Evolutionary conservation across 2,329 filamentous ascomycete species (phyloP), one percentile per base, ranked within the genome.

Genomic region (Fonsecaea erecta): DNA sequence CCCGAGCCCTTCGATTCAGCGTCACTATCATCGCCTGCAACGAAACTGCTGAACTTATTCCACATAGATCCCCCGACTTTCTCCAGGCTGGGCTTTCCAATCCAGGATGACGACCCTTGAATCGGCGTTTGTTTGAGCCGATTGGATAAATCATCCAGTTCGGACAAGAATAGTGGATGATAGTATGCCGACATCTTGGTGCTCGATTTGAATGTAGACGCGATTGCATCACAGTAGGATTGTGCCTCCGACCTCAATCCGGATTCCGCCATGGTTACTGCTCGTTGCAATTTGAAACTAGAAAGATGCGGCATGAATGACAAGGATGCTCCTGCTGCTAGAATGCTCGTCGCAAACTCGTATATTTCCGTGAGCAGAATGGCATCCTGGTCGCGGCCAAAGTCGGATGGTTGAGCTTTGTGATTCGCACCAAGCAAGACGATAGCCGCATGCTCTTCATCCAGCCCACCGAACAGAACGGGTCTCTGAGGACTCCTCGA

Each of bases 331-430:
- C 64, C 64, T 6, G 63, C 16, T 51, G 84, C 85, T 1, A 89
- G 83, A 14, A 98, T 84, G 9, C 91, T 91, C 11, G 92, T 82
- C 0, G 91, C 93, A 75, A 92, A 98, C 75, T 99, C 95, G 73
- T 96, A 98, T 0, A 97, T 88, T 76, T 99, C 95, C 48, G 92
- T 98, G n/a, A 99, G 85, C 57, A 97, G 82, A n/a, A 97, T 86
- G 3, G 92, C 86, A 74, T 98, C 93, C 6, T 91, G 84, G 72
- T 98, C 93, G 69, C 89, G 87, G 60, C 88, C 88, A 68, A 93
- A 89, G 57, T 91, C 88, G 58, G 89, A 85, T 6, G 87, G 85
- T 65, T 90, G 85, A 54, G 85, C 86, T 65, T 86, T 84, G 76
- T 96, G 92, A 75, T 98, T 91, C 14, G 90, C 90, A 16, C 95